Evolutionary conservation across 2,329 filamentous ascomycete genomes (phyloP).

Genomic region (Scedosporium aurantiacum): DNA sequence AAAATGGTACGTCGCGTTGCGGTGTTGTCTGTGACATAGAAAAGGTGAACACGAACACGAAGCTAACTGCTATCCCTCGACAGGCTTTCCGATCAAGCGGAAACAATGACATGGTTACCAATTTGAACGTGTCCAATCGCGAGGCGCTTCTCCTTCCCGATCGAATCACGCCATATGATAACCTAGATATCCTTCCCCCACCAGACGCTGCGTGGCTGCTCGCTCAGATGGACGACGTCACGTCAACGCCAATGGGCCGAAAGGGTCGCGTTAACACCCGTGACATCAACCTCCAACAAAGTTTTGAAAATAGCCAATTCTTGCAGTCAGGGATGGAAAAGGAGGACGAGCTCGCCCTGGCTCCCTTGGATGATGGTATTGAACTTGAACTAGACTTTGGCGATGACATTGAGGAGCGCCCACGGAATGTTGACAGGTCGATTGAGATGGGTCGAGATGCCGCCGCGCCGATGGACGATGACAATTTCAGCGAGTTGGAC

Average conservation of each 20-base stretch:
- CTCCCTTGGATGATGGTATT: constrained; percentile 48
- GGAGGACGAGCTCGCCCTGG: constrained; percentile 46
- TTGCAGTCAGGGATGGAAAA: constrained; percentile 54
- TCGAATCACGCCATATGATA: constrained; percentile 84
- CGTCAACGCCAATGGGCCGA: constrained; percentile 37
- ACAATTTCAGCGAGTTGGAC: constrained; percentile 56
- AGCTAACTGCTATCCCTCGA: constrained; percentile 20
- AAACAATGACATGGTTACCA: constrained; percentile 88
- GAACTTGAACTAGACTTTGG: constrained; percentile 65
- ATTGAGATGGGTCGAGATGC: constrained; percentile 89
- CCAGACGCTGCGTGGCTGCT: constrained; percentile 80
- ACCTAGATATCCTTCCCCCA: constrained; percentile 64
- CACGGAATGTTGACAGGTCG: constrained; percentile 41
- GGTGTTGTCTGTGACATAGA: not conserved
- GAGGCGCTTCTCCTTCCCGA: constrained; percentile 84
- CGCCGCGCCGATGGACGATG: constrained; percentile 57
- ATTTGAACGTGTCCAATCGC: constrained; percentile 68
- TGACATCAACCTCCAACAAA: constrained; percentile 59
- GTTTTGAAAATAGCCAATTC: constrained; percentile 68
- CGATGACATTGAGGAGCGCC: constrained; percentile 59
- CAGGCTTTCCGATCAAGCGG: constrained; percentile 89
- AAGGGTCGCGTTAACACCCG: constrained; percentile 48
- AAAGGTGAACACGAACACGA: not conserved
- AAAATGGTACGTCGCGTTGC: constrained; percentile 63
- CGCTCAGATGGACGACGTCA: constrained; percentile 57